Conservation (phyloP, 192 early-diverging fungal species). For the Coemansia sp. region DNA sequence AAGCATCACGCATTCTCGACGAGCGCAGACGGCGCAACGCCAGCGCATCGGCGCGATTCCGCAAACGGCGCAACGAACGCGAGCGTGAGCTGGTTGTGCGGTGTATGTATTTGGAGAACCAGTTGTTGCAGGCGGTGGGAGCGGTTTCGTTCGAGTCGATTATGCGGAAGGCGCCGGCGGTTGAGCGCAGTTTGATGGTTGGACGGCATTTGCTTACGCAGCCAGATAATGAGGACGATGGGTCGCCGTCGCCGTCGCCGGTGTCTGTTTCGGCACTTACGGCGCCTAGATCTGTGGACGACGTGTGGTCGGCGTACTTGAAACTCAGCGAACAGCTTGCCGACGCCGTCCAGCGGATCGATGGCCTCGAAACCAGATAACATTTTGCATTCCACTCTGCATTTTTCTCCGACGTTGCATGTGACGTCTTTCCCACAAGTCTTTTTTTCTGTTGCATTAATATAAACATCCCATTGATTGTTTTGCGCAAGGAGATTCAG, state of each 20-base stretch:
- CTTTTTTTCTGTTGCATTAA: neutral
- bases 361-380: conserved; percentile 17
- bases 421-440: conserved; percentile 1
- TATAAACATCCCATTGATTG: neutral
- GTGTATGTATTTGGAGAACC: conserved; percentile 56
- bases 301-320: conserved; percentile 45
- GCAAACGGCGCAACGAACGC: conserved; percentile 65
- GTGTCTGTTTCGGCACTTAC: conserved; percentile 40
- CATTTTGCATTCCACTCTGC: neutral
- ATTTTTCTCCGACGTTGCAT: conserved; percentile 6
- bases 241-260: conserved; percentile 11
- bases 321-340: conserved; percentile 42
- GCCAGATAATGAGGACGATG: conserved; percentile 12
- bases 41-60: conserved; percentile 63
- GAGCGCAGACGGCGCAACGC: conserved; percentile 66
- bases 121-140: conserved; percentile 28
- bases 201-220: neutral
- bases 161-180: conserved; percentile 35
- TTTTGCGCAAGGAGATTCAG: neutral
- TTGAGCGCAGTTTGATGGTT: conserved; percentile 16
- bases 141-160: conserved; percentile 21
- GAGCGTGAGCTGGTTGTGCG: conserved; percentile 59
- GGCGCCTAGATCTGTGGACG: conserved; percentile 30
- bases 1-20: conserved; percentile 56
- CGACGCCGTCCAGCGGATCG: conserved; percentile 26